A percentile compares a stretch with the other conserved stretches of the same genome.
These are phyloP conservation scores for Ganoderma multipileum DNA, from an alignment of 1,284 basidiomycete genomes.

Conservation along the genomic window DNA sequence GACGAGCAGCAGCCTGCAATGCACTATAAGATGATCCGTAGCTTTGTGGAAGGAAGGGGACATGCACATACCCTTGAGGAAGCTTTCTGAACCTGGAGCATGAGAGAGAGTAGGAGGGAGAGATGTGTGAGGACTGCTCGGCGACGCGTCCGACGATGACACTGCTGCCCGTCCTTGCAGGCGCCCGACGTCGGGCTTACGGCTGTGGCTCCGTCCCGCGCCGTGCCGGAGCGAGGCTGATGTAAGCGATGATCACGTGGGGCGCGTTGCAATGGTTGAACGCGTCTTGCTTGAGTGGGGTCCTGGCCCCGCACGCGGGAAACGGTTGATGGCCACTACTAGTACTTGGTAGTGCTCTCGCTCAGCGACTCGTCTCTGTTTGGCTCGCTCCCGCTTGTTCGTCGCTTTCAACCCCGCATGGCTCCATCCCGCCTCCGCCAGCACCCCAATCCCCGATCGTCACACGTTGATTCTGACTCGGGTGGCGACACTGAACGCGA, in stretches of 20 bases:
- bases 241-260: constrained; percentile 29
- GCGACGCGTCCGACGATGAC: constrained; percentile 9
- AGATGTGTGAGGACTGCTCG: constrained; percentile 15
- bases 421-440: constrained; percentile 36
- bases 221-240: not conserved
- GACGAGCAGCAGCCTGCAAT: constrained; percentile 37
- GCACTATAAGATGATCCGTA: not conserved
- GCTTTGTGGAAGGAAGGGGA: not conserved
- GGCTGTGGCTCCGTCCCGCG: not conserved
- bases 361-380: not conserved
- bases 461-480: constrained; percentile 36
- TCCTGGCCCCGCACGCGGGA: too few species aligned
- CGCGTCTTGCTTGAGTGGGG: constrained; percentile 23
- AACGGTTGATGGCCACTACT: too few species aligned
- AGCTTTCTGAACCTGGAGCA: constrained; percentile 41
- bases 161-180: not conserved
- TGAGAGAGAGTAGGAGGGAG: constrained; percentile 27
- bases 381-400: constrained; percentile 14
- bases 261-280: constrained; percentile 38
- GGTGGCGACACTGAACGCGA: constrained; percentile 40
- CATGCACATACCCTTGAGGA: constrained; percentile 37
- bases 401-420: constrained; percentile 29
- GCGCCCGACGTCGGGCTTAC: not conserved
- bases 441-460: constrained; percentile 20
- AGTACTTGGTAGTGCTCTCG: not conserved